Evolutionary conservation across 2,329 filamentous ascomycete genomes (phyloP), one percentile per base, ranked within the genome.

Genomic region (Trichoderma oligosporum): DNA sequence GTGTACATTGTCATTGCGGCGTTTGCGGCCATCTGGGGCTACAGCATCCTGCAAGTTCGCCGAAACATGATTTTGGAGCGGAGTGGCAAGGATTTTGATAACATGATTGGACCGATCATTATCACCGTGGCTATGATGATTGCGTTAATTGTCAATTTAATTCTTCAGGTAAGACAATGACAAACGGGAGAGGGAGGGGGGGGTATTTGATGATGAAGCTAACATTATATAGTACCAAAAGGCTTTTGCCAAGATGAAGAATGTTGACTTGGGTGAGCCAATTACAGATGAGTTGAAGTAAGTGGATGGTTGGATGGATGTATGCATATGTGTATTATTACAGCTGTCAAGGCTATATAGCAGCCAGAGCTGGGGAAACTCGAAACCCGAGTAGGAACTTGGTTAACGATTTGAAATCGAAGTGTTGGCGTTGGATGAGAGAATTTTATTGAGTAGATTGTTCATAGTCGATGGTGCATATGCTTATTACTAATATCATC

Each of bases 81-180:
- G 62, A 96, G 91, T 67, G 91, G 91, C 8, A 93, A 88, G 71
- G 92, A 97, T 66, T 95, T 99, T 72, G 93, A 99, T 71, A 94
- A 91, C 65, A 77, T 93, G 67, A 73, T 90, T 59, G 94, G 94
- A 0, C 94, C 94, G 1, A 74, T 97, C 56, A 80, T 95, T 7
- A 86, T 97, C 41, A 94, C 89, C 67, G 73, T 87, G 35, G 89
- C 91, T 3, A 71, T 99, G 68, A 86, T 89, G 61, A 67, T 87
- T 48, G 91, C 92, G 6, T 73, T 99, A 68, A 78, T 91, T 59
- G 70, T 96, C 65, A 99, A 99, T 71, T 96, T 97, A 75, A 82
- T 82, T 22, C 91, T 97, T 71, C 91, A 93, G 79, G 87, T 90
- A 73, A 70, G 79, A 70, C n/a, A 16, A 48, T n/a, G 33, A 7